Evolutionary conservation across 2,329 filamentous ascomycete species (phyloP), one percentile per base, ranked within the genome.

Genomic region (Teratosphaeria pseudoeucalypti): DNA sequence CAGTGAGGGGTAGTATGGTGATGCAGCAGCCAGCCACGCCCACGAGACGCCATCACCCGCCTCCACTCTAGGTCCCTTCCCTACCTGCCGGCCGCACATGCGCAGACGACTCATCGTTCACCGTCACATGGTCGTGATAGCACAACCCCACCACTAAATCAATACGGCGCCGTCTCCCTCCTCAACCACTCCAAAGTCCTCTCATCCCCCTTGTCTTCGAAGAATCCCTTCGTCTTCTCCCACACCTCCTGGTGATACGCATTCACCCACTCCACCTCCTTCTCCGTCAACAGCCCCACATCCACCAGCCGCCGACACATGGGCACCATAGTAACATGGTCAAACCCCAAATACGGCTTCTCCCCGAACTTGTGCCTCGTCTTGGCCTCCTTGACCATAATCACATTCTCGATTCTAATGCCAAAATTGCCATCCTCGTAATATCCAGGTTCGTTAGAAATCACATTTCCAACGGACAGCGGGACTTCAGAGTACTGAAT

Each of bases 401-500:
- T 85, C 68, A 99, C 85, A 73, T 99, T 99, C 76, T 99, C 94
- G 69, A 96, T 96, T 19, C 94, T 87, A 66, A 99, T 94, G 19
- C 94, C 94, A 70, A 95, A 99, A 47, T 85, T 85, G 55, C 91
- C 92, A 68, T 99, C 94, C 74, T 97, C 92, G 73, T 99, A 99
- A 77, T 92, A 99, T 34, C 94, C 94, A 1, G 94, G 94, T 74
- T 99, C 81, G 69, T 96, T 91, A 1, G 92, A 97, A 57, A 97
- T 85, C 49, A 99, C 92, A 68, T 99, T 96, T 53, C 94, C 94
- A n/a, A 90, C 81, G 0, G 90, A 84, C 34, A 99, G 81, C 0
- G 94, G 82, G 6, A 97, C 92, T 71, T 99, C 94, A 0, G 90
- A 87, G 71, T 92, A 96, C 68, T 95, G 89, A 47, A 95, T 85